These are phyloP conservation scores for Dactylellina sp. DNA, from an alignment of 2,329 filamentous ascomycete genomes.

Conservation along the genomic window DNA sequence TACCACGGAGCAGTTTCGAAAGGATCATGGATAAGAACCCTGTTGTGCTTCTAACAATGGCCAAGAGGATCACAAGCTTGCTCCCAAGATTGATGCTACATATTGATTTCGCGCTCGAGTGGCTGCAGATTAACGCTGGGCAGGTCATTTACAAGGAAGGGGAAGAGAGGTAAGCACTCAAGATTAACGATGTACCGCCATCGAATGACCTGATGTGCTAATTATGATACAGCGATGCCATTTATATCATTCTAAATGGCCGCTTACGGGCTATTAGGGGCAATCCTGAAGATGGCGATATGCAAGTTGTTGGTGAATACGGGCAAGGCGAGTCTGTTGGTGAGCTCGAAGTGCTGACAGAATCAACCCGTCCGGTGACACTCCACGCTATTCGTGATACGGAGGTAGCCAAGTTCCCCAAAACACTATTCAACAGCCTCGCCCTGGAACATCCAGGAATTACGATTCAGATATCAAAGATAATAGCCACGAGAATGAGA, in stretches of 20 bases:
- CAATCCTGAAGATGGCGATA: slow-evolving; percentile 76
- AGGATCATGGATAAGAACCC: slow-evolving; percentile 93
- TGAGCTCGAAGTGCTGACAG: slow-evolving; percentile 95
- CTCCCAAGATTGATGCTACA: slow-evolving; percentile 90
- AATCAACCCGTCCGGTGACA: slow-evolving; percentile 88
- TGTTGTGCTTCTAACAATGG: slow-evolving; percentile 92
- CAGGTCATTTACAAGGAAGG: slow-evolving; percentile 93
- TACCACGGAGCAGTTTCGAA: slow-evolving; percentile 86
- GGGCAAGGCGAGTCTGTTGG: slow-evolving; percentile 98
- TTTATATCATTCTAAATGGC: slow-evolving; percentile 96
- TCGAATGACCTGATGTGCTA: slow-evolving; percentile 2
- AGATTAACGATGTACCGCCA: too few species aligned
- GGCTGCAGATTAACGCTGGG: slow-evolving; percentile 95
- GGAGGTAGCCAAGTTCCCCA: slow-evolving; percentile 93
- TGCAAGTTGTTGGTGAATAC: slow-evolving; percentile 89
- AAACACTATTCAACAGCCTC: slow-evolving; percentile 95
- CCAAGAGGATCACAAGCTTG: slow-evolving; percentile 89
- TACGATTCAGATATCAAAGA: slow-evolving; percentile 98
- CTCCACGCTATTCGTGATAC: slow-evolving; percentile 96
- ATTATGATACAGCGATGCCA: slow-evolving; percentile 78
- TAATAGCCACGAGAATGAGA: slow-evolving; percentile 95
- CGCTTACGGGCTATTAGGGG: slow-evolving; percentile 87
- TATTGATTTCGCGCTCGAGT: slow-evolving; percentile 97
- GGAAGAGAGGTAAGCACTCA: slow-evolving; percentile 71
- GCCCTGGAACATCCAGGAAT: slow-evolving; percentile 97